Conservation (phyloP, 495 filamentous ascomycete species). For the Tetracladium marchalianum region DNA sequence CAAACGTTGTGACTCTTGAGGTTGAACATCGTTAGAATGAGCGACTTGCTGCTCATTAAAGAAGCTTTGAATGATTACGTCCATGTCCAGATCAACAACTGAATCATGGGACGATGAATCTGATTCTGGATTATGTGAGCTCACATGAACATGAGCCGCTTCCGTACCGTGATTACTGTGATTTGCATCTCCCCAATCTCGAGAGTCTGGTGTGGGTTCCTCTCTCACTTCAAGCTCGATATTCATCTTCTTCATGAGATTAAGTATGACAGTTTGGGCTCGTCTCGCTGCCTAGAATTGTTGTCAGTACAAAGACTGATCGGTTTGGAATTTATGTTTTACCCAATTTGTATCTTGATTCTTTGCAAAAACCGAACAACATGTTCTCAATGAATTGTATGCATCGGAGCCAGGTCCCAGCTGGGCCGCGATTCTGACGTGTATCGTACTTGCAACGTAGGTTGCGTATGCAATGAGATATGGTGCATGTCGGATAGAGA, state of each 20-base stretch:
- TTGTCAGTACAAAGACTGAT: too few relatives aligned
- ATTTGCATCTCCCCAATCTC: too few relatives aligned
- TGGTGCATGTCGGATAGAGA: constrained; percentile 22
- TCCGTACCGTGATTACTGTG: too few relatives aligned
- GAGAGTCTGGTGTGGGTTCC: too few relatives aligned
- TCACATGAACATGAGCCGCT: too few relatives aligned
- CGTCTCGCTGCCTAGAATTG: constrained; percentile 17
- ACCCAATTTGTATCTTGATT: constrained; percentile 24
- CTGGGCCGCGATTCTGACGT: constrained; percentile 28
- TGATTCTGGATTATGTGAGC: too few relatives aligned
- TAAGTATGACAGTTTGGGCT: constrained; percentile 22
- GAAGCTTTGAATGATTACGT: constrained; percentile 6
- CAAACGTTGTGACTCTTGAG: not conserved
- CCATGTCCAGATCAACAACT: constrained; percentile 1
- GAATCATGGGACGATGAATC: not conserved
- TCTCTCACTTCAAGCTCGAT: constrained; percentile 5
- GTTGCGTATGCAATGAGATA: constrained; percentile 32
- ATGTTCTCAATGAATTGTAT: constrained; percentile 20
- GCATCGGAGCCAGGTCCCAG: constrained; percentile 21
- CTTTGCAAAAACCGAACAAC: constrained; percentile 22
- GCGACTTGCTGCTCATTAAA: not conserved
- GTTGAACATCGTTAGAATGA: not conserved
- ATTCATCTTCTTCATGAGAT: constrained; percentile 27
- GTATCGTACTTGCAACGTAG: constrained; percentile 28
- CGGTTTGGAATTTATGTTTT: too few relatives aligned